phyloP scores from a whole-genome alignment of 176 grass and related monocot species.

The Phoenix roebelenii region DNA sequence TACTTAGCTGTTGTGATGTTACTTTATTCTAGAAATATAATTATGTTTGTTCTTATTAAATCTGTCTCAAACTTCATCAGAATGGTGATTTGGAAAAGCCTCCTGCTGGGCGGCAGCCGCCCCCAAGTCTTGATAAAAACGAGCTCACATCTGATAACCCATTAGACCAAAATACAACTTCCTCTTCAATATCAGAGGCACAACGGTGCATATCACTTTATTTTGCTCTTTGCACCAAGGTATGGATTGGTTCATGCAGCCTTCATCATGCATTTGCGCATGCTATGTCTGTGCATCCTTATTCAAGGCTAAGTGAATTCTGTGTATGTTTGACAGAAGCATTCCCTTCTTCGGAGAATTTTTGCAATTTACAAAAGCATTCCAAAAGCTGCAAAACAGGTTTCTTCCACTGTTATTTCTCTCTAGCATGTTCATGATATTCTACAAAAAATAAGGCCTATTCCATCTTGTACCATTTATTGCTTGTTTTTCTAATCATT shows the following conservation, averaged over 20 bases:
- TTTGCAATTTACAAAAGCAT: conserved; percentile 73
- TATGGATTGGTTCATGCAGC: conserved; percentile 10
- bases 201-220: conserved; percentile 77
- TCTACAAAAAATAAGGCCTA: too few relatives aligned
- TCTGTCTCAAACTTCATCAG: conserved; percentile 33
- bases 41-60: background rate
- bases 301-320: background rate
- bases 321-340: conserved; percentile 38
- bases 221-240: conserved; percentile 96
- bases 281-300: background rate
- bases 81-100: conserved; percentile 41
- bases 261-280: too few relatives aligned
- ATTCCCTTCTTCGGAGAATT: conserved; percentile 78
- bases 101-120: background rate
- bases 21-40: background rate
- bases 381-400: conserved; percentile 78
- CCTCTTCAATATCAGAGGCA: conserved; percentile 43
- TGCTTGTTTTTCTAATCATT: background rate
- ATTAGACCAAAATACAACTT: conserved; percentile 11
- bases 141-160: conserved; percentile 3
- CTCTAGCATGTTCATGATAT: conserved; percentile 12
- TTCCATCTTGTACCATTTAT: too few relatives aligned
- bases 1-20: conserved; percentile 12
- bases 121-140: background rate
- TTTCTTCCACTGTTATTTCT: conserved; percentile 18